Evolutionary conservation across 2,329 filamentous ascomycete genomes (phyloP), one percentile per base, ranked within the genome.

Genomic region (Fusarium armeniacum): DNA sequence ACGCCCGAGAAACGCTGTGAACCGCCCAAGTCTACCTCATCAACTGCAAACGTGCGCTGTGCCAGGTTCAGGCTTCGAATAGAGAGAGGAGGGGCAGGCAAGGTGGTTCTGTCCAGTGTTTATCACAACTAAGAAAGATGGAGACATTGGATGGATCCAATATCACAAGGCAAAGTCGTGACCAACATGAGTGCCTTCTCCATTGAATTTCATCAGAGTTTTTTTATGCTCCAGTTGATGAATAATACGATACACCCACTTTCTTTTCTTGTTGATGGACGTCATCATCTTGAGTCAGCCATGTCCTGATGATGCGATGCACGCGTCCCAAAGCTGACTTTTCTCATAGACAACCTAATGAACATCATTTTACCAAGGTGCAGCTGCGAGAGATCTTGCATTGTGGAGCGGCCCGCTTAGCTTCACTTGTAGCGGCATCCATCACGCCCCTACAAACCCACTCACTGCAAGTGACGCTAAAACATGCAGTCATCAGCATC

Each of bases 381-480:
- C 65, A 45, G 55, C 43, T 58, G 44, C 51, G 63, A 32, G 38
- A 56, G 52, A 69, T 70, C 63, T 70, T 56, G 46, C 54, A 49
- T 65, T 71, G 64, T 66, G 69, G 69, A 54, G 68, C 50, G 60
- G 68, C 64, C 64, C 60, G 64, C 68, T 69, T 56, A 53, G 64
- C 32, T 40, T 58, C 63, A 61, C 55, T 40, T 40, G 36, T 40
- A 61, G 50, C 58, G 55, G 63, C 67, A 64, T 45, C 55, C 30
- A 60, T 65, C 60, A 63, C 28, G 50, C 51, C 46, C 55, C 45
- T 53, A 50, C 6, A 51, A 58, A 53, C 33, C 62, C 57, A 52
- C 62, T 65, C 57, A 52, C 62, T 65, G 40, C 24, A 47, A 50
- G 36, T n/a, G 40, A 44, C 67, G 53, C 66, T 70, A 69, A 53